Conservation (phyloP, 75 land plant species). For the Sequoiadendron giganteum region DNA sequence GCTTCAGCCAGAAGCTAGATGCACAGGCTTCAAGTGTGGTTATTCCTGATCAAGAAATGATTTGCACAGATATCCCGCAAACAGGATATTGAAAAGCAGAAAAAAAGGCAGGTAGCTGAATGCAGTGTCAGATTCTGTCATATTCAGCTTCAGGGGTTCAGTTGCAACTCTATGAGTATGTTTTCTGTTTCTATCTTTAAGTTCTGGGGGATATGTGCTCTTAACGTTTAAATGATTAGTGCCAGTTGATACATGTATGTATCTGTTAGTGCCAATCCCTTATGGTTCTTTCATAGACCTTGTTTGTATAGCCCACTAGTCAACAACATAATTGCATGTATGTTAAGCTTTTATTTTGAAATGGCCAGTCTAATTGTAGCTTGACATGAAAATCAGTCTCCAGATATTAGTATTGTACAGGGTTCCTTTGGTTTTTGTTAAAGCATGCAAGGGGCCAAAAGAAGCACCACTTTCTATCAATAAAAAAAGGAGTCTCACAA, state of each 20-base stretch:
- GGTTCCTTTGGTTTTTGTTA: too few species aligned
- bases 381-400: neutral
- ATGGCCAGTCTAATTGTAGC: neutral
- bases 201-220: neutral
- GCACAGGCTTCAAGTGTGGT: neutral
- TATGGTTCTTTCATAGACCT: neutral
- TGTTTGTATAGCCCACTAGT: too few species aligned
- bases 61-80: neutral
- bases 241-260: too few species aligned
- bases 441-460: neutral
- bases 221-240: neutral
- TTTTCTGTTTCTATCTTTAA: too few species aligned
- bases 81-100: neutral
- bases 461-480: neutral
- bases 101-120: neutral
- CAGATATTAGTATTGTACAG: neutral
- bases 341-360: too few species aligned
- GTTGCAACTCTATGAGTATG: too few species aligned
- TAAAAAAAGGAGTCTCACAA: too few species aligned
- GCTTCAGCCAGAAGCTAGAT: neutral
- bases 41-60: neutral
- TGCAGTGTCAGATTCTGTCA: neutral
- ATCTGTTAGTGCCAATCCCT: neutral
- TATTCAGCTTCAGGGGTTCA: neutral
- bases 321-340: neutral